Evolutionary conservation across 495 filamentous ascomycete species (phyloP).

Genomic region (Trichoderma reesei): DNA sequence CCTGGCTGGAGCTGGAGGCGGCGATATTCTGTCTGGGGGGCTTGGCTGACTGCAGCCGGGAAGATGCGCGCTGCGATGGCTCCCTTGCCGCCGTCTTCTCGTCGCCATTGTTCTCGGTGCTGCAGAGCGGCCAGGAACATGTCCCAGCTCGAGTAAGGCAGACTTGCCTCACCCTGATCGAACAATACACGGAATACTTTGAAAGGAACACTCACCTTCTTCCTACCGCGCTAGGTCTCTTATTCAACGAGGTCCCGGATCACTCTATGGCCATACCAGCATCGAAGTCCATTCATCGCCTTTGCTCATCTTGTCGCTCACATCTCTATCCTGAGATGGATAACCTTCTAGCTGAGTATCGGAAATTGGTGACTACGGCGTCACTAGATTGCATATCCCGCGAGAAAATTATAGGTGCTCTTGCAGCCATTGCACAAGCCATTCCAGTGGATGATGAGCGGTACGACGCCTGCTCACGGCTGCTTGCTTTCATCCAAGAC

Average conservation of each 20-base stretch:
- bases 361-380: constrained; percentile 47
- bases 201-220: constrained; percentile 60
- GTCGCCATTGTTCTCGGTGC: constrained; percentile 50
- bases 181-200: constrained; percentile 75
- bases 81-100: constrained; percentile 60
- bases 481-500: constrained; percentile 54
- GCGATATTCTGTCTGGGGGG: constrained; percentile 68
- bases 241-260: constrained; percentile 66
- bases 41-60: constrained; percentile 64
- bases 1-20: constrained; percentile 75
- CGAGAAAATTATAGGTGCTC: constrained; percentile 71
- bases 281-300: constrained; percentile 68
- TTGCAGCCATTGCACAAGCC: constrained; percentile 77
- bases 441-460: constrained; percentile 55
- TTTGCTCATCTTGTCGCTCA: constrained; percentile 72
- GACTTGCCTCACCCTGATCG: constrained; percentile 67
- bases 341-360: constrained; percentile 70
- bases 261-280: constrained; percentile 56
- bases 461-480: constrained; percentile 47
- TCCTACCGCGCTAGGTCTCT: constrained; percentile 65
- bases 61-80: constrained; percentile 55
- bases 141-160: constrained; percentile 65
- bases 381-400: constrained; percentile 61
- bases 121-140: constrained; percentile 39
- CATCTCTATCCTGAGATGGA: constrained; percentile 60